Evolutionary conservation across 805 yeast genomes (phyloP), one percentile per base, ranked within the genome.

Genomic region (Geotrichum ghanense): DNA sequence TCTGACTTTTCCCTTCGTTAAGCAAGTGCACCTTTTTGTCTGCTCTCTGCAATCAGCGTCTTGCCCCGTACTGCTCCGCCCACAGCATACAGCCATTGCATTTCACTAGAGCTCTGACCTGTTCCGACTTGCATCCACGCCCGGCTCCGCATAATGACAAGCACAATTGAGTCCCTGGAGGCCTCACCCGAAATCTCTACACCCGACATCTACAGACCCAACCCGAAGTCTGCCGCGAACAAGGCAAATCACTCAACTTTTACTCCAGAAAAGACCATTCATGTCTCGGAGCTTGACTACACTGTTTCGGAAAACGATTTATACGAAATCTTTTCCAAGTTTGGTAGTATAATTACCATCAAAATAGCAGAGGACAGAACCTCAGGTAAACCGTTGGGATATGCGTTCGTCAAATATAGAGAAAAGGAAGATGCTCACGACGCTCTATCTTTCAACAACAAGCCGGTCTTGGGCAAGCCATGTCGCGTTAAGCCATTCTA

Each of bases 331-430:
- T 88, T 88, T 64, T 77, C 76, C 46, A 63, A 74, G 59, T 75
- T 83, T 61, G 95, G 95, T 56, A 84, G 79, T 61, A 92, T 86
- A 52, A 73, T 90, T 25, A 82, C 94, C 51, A 83, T 86, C 67
- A 81, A 94, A 73, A 89, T 86, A 52, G 85, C 94, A 68, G 85
- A 94, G 73, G 95, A 87, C 65, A 85, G 92, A 52, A 76, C 84
- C 56, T 76, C 95, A 66, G 83, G 83, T 74, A 81, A 80, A 60
- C 85, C 95, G 45, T 74, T 87, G 61, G 95, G 95, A 66, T 85
- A 86, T 67, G 95, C 92, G 60, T 87, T 86, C 69, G 95, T 87
- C 58, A 87, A 85, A 77, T 86, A 72, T 39, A 39, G 25, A 21
- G 23, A 20, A 21, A 21, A 21, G 21, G 42, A 39, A 39, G 25